phyloP scores from a whole-genome alignment of 1,139 yeast species.

The Pichia kudriavzevii region DNA sequence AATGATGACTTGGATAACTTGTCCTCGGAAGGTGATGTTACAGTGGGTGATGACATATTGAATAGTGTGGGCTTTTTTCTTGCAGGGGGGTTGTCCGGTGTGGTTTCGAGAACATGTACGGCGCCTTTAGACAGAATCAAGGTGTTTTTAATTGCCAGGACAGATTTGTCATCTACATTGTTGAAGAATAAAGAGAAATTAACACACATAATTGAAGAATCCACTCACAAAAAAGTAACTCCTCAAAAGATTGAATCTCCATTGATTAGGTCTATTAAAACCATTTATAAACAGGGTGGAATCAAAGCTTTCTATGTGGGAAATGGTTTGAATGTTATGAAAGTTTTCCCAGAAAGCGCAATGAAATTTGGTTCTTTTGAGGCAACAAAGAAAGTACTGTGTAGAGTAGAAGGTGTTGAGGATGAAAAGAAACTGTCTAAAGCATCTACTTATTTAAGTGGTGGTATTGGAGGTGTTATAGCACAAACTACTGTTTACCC shows the following conservation, averaged over 20 bases:
- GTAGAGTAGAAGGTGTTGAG: conserved; percentile 68
- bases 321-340: conserved; percentile 85
- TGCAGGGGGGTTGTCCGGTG: conserved; percentile 96
- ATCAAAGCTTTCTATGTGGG: conserved; percentile 84
- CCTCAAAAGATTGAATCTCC: conserved; percentile 52
- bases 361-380: conserved; percentile 97
- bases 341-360: conserved; percentile 95
- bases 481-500: conserved; percentile 94
- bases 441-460: conserved; percentile 77
- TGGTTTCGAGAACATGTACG: conserved; percentile 92
- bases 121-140: conserved; percentile 96
- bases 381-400: conserved; percentile 67
- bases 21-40: conserved; percentile 87
- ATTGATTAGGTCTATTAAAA: conserved; percentile 67
- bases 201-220: conserved; percentile 32
- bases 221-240: conserved; percentile 27
- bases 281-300: conserved; percentile 87
- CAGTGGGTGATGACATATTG: conserved; percentile 67
- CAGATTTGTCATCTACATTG: conserved; percentile 67
- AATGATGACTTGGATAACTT: conserved; percentile 72
- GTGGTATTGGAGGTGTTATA: conserved; percentile 92
- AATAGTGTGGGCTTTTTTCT: conserved; percentile 84
- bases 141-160: conserved; percentile 86
- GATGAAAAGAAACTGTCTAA: conserved; percentile 70
- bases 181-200: conserved; percentile 49